Conservation (phyloP, 2,329 filamentous ascomycete species). For the Sphaerulina musiva region DNA sequence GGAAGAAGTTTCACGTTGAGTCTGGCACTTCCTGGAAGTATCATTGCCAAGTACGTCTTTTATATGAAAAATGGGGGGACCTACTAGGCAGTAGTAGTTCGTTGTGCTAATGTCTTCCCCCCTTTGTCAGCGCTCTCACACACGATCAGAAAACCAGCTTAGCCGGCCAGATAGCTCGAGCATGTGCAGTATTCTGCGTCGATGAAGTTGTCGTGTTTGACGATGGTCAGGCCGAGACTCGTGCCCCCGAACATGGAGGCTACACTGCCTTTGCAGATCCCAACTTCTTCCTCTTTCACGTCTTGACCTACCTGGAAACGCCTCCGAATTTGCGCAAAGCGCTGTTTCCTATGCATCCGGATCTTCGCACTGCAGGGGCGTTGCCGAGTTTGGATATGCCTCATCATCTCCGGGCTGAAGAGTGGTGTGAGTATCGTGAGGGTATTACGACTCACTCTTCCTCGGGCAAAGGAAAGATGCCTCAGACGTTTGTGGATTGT, state of each 20-base stretch:
- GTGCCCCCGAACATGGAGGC: slow-evolving; percentile 37
- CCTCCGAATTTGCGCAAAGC: slow-evolving; percentile 72
- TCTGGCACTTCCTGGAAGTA: slow-evolving; percentile 70
- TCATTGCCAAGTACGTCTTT: slow-evolving; percentile 60
- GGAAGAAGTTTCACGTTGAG: slow-evolving; percentile 68
- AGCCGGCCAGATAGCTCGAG: slow-evolving; percentile 70
- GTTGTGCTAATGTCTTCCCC: background rate
- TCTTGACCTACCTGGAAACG: slow-evolving; percentile 75
- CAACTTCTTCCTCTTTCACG: slow-evolving; percentile 70
- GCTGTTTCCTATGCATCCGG: slow-evolving; percentile 72
- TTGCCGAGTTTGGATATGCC: slow-evolving; percentile 78
- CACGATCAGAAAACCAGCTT: slow-evolving; percentile 69
- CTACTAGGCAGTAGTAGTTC: background rate
- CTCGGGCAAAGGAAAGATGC: slow-evolving; percentile 36
- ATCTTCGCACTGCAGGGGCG: slow-evolving; percentile 65
- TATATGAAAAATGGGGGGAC: too few species aligned
- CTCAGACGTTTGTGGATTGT: slow-evolving; percentile 43
- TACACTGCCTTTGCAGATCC: slow-evolving; percentile 68
- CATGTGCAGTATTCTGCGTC: slow-evolving; percentile 73
- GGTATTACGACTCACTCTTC: slow-evolving; percentile 54
- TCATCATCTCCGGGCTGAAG: slow-evolving; percentile 67
- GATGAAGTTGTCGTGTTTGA: slow-evolving; percentile 81
- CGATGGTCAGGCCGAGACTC: slow-evolving; percentile 49
- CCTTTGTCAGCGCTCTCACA: slow-evolving; percentile 53
- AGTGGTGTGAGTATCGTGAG: slow-evolving; percentile 75